phyloP scores from a whole-genome alignment of 2,329 filamentous ascomycete species.

The Blastomyces silverae region DNA sequence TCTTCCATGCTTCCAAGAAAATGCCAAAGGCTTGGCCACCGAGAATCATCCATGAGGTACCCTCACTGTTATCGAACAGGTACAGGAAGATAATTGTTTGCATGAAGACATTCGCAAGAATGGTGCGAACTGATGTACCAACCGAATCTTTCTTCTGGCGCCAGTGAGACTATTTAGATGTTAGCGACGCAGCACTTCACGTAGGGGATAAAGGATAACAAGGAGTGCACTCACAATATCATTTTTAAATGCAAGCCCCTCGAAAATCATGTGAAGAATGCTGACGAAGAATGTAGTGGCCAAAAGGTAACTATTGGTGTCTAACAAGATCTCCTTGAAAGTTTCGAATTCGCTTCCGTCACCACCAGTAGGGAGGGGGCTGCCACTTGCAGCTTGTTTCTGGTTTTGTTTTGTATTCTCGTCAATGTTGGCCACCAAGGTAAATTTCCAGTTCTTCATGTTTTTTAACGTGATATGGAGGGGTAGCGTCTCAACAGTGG shows the following conservation, averaged over 20 bases:
- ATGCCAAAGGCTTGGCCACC: constrained; percentile 85
- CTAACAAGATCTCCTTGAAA: constrained; percentile 89
- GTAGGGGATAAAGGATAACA: neutral
- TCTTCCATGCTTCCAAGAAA: constrained; percentile 78
- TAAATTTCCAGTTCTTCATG: constrained; percentile 83
- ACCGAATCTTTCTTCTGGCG: constrained; percentile 99
- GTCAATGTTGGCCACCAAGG: constrained; percentile 74
- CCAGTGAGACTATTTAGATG: constrained; percentile 62
- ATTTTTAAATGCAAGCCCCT: constrained; percentile 92
- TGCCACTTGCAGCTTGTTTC: constrained; percentile 67
- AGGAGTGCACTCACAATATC: constrained; percentile 59
- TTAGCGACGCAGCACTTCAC: neutral
- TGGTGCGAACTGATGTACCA: constrained; percentile 90
- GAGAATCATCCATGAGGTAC: constrained; percentile 98
- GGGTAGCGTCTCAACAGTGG: constrained; percentile 74
- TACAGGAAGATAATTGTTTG: constrained; percentile 93
- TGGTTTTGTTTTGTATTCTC: constrained; percentile 78
- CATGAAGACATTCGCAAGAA: constrained; percentile 97
- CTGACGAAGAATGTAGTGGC: constrained; percentile 76
- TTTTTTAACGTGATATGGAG: constrained; percentile 79
- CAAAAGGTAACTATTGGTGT: constrained; percentile 89
- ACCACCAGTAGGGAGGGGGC: constrained; percentile 64
- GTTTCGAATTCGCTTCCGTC: constrained; percentile 94
- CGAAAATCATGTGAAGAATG: constrained; percentile 87
- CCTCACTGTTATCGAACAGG: constrained; percentile 92